Evolutionary conservation across 257 asterid species (phyloP), one percentile per base, ranked within the genome.

Genomic region (Phtheirospermum japonicum): DNA sequence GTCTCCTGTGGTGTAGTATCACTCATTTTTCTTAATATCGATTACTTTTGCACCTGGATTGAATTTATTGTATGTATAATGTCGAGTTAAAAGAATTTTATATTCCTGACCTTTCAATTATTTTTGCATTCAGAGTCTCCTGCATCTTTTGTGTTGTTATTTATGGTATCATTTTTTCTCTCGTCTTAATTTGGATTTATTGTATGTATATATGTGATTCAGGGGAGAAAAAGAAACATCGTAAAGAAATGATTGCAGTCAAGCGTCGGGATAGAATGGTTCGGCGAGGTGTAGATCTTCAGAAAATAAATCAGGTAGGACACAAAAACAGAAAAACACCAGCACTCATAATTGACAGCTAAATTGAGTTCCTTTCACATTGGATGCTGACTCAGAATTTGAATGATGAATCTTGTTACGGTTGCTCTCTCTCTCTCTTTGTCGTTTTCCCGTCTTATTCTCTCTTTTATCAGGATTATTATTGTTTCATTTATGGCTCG

Each of bases 171-270:
- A 42, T 57, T 61, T 67, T 65, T 32, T 37, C 12, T 5, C n/a
- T n/a, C n/a, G n/a, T 52, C 17, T 14, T 17, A 26, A 34, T 36
- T 20, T 61, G 42, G 48, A 40, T 43, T 53, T 57, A 26, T 60
- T 17, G 62, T 63, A 52, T 64, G 31, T 51, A 53, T 68, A 9
- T 6, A 48, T 52, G 52, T 33, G 20, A 63, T 74, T 62, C 82
- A 89, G 99, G 96, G 55, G 97, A 85, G 51, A 93, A 89, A 67
- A 89, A 85, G 95, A 93, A 85, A 69, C 89, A 87, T 31, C 86
- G 86, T 6, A 89, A 87, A 79, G 96, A 93, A 75, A 68, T 64
- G 70, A 87, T 87, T 54, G 99, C 94, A 28, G 74, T 66, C 19
- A 89, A 93, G 85, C 91, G 94, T 42, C 83, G 80, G 58, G 96